phyloP scores from a whole-genome alignment of 805 yeast species.

The Barnettozyma sp. region DNA sequence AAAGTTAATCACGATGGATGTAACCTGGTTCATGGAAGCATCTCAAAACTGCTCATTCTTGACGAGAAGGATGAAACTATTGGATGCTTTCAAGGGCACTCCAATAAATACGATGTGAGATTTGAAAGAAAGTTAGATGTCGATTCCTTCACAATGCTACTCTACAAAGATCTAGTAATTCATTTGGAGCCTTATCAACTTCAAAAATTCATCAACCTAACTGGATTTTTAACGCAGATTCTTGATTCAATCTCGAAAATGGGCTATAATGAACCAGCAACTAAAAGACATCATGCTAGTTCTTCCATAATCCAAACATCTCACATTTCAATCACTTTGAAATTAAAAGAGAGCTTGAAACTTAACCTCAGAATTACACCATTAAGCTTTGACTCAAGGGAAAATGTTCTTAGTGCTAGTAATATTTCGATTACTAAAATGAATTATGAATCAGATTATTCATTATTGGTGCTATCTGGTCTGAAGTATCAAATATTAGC shows the following conservation, averaged over 20 bases:
- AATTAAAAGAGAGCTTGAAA: constrained; percentile 1
- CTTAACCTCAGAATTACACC: constrained; percentile 35
- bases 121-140: constrained; percentile 38
- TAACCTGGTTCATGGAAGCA: constrained; percentile 40
- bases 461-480: constrained; percentile 20
- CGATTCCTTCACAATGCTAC: constrained; percentile 34
- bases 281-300: constrained; percentile 1
- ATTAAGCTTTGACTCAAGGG: constrained; percentile 34
- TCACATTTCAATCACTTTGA: constrained; percentile 9
- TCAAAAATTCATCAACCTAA: constrained; percentile 27
- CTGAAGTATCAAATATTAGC: constrained; percentile 13
- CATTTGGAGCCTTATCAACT: constrained; percentile 16
- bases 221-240: constrained; percentile 23
- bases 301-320: constrained; percentile 20
- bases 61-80: constrained; percentile 16
- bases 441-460: constrained; percentile 14
- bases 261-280: constrained; percentile 4
- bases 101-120: constrained; percentile 41
- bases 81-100: constrained; percentile 25
- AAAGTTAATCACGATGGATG: constrained; percentile 38
- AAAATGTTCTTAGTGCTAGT: constrained; percentile 29
- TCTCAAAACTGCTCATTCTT: constrained; percentile 28
- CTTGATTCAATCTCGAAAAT: constrained; percentile 18
- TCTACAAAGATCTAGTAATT: constrained; percentile 35
- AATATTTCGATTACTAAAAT: constrained; percentile 23